These are phyloP conservation scores for Aureoboletus auriporus DNA, from an alignment of 768 basidiomycete species.

Conservation along the genomic window DNA sequence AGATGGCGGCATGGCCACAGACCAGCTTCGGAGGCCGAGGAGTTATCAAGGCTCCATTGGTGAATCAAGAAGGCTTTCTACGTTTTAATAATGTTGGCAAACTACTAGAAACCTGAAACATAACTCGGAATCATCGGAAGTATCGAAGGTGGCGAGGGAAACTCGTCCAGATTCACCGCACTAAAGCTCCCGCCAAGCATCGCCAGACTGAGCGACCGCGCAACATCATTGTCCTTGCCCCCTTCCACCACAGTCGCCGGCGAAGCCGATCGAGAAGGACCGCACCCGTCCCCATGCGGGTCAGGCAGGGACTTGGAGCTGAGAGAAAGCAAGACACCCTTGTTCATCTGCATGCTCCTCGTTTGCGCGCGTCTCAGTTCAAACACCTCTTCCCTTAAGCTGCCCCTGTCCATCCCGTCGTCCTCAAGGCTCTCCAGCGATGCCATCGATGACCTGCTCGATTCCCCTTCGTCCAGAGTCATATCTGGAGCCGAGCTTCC, in stretches of 20 bases:
- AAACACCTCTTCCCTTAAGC: conserved; percentile 32
- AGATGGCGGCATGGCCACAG: no score
- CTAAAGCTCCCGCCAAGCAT: conserved; percentile 36
- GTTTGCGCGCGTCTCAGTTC: conserved; percentile 46
- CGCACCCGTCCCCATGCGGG: neutral
- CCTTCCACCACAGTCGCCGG: neutral
- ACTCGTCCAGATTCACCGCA: conserved; percentile 42
- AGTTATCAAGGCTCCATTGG: no score
- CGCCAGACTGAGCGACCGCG: conserved; percentile 15
- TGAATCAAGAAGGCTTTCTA: no score
- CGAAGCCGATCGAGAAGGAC: conserved; percentile 3
- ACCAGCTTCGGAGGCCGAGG: no score
- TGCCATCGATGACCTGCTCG: conserved; percentile 19
- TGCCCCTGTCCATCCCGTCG: neutral
- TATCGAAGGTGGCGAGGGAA: conserved; percentile 41
- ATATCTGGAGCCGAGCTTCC: conserved; percentile 22
- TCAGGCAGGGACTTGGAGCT: conserved; percentile 9
- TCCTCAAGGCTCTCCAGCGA: conserved; percentile 23
- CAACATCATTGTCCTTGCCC: conserved; percentile 9
- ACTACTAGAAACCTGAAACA: conserved; percentile 25
- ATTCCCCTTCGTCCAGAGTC: conserved; percentile 20
- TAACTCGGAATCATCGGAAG: conserved; percentile 30
- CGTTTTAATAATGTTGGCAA: neutral
- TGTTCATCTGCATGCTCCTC: conserved; percentile 48
- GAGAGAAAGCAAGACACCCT: conserved; percentile 40